Percentiles rank a stretch among this genome's conserved stretches.
phyloP scores from a whole-genome alignment of 306 rosid species.

The Ormosia emarginata region DNA sequence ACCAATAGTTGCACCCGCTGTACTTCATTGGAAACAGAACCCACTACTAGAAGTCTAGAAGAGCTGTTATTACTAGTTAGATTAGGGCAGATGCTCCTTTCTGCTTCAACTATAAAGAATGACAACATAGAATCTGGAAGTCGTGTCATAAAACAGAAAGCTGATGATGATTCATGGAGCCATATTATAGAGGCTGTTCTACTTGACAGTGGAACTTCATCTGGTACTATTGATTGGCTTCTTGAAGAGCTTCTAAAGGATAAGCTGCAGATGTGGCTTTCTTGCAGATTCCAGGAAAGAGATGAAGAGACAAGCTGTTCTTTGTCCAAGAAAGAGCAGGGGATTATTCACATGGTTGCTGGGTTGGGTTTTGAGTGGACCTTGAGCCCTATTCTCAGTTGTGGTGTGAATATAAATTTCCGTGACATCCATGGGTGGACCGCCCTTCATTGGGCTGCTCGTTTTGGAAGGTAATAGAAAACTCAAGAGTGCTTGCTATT shows the following conservation, averaged over 20 bases:
- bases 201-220: constrained; percentile 66
- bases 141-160: constrained; percentile 41
- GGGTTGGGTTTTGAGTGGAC: constrained; percentile 98
- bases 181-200: constrained; percentile 68
- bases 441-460: constrained; percentile 98
- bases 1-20: constrained; percentile 34
- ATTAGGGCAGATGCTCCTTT: constrained; percentile 71
- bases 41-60: constrained; percentile 60
- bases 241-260: constrained; percentile 87
- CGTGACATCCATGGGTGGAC: constrained; percentile 95
- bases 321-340: constrained; percentile 92
- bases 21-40: constrained; percentile 41
- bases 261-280: constrained; percentile 72
- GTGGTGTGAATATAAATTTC: constrained; percentile 84
- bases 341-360: constrained; percentile 87
- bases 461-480: constrained; percentile 77
- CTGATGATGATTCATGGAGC: constrained; percentile 72
- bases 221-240: constrained; percentile 67
- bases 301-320: constrained; percentile 49
- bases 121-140: constrained; percentile 40
- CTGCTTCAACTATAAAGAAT: constrained; percentile 38
- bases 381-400: constrained; percentile 68
- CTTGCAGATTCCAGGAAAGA: constrained; percentile 43
- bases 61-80: constrained; percentile 88
- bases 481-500: neutral